phyloP scores from a whole-genome alignment of 2,329 filamentous ascomycete species.

The Alternaria sp. region DNA sequence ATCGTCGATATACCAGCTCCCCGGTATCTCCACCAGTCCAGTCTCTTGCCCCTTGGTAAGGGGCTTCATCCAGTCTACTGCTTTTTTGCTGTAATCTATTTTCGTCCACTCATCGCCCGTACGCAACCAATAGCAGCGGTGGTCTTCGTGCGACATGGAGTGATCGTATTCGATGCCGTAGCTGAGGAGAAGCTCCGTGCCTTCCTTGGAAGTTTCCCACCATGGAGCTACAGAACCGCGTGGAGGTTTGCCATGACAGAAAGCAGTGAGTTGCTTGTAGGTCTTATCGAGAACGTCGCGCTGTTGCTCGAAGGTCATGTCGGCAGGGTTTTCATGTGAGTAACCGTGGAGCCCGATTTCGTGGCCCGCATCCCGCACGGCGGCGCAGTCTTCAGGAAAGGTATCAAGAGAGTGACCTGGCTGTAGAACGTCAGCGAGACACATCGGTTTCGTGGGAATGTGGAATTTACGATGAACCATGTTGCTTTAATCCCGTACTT shows the following conservation, averaged over 20 bases:
- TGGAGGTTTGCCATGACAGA: conserved; percentile 74
- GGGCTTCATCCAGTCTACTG: conserved; percentile 73
- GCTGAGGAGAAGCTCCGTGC: conserved; percentile 69
- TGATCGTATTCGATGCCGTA: conserved; percentile 78
- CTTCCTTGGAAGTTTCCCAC: conserved; percentile 77
- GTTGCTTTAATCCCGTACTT: conserved; percentile 77
- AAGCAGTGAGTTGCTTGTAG: conserved; percentile 74
- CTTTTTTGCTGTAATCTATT: conserved; percentile 71
- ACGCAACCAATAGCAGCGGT: conserved; percentile 69
- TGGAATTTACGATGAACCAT: conserved; percentile 73
- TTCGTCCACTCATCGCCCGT: conserved; percentile 73
- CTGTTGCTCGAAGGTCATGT: conserved; percentile 80
- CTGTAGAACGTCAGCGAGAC: neutral
- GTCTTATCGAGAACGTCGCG: conserved; percentile 78
- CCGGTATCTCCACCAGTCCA: conserved; percentile 73
- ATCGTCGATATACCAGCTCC: conserved; percentile 69
- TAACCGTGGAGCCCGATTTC: conserved; percentile 76
- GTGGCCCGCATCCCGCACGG: conserved; percentile 70
- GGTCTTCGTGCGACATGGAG: conserved; percentile 72
- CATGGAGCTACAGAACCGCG: conserved; percentile 77
- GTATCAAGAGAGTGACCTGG: conserved; percentile 71
- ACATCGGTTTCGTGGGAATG: conserved; percentile 20
- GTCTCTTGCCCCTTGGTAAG: conserved; percentile 67
- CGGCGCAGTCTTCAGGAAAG: conserved; percentile 71
- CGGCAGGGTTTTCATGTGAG: conserved; percentile 75